These are phyloP conservation scores for Candida cerambycidarum DNA, from an alignment of 805 yeast genomes.

Conservation along the genomic window DNA sequence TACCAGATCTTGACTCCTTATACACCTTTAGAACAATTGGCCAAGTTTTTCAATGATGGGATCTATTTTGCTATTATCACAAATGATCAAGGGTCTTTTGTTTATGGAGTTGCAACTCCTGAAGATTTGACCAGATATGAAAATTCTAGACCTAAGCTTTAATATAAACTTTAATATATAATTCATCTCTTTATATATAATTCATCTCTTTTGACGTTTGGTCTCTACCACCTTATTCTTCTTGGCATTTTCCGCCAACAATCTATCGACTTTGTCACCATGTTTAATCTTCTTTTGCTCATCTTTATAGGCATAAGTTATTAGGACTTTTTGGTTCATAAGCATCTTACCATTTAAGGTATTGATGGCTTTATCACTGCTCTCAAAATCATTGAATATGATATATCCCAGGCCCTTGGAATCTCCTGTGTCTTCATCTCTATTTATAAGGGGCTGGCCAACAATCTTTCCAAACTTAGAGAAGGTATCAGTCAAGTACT, in stretches of 20 bases:
- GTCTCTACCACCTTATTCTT: conserved; percentile 27
- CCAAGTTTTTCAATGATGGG: conserved; percentile 48
- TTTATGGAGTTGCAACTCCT: conserved; percentile 58
- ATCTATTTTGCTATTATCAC: conserved; percentile 59
- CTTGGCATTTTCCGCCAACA: conserved; percentile 64
- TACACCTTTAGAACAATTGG: conserved; percentile 55
- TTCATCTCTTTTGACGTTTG: neutral
- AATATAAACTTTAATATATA: conserved; percentile 3
- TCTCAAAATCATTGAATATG: conserved; percentile 59
- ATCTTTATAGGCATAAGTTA: conserved; percentile 74
- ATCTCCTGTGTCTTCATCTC: conserved; percentile 46
- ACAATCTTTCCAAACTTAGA: conserved; percentile 65
- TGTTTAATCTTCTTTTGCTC: conserved; percentile 50
- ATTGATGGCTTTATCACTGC: conserved; percentile 69
- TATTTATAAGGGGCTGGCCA: conserved; percentile 47
- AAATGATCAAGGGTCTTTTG: conserved; percentile 50
- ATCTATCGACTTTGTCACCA: conserved; percentile 78
- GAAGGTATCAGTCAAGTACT: conserved; percentile 56
- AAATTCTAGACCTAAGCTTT: conserved; percentile 40
- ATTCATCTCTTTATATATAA: too few relatives aligned
- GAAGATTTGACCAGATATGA: conserved; percentile 45
- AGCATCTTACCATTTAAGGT: conserved; percentile 68
- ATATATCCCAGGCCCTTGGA: conserved; percentile 69
- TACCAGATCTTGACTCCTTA: conserved; percentile 51
- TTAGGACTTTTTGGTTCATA: conserved; percentile 59